These are phyloP conservation scores for Caulochytrium protostelioides DNA, from an alignment of 371 early-diverging fungal species.

Conservation along the genomic window DNA sequence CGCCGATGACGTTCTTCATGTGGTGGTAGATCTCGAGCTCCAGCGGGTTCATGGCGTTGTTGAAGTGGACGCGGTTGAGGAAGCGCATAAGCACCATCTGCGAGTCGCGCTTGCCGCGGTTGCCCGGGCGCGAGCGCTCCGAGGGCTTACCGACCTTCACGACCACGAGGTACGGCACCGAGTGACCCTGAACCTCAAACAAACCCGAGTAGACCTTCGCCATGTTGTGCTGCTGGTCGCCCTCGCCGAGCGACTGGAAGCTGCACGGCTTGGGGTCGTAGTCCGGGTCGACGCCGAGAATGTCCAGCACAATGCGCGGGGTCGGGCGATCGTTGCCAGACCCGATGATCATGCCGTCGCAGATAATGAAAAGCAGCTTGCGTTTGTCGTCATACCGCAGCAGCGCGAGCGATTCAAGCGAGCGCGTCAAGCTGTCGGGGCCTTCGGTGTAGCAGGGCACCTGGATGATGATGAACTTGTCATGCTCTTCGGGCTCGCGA, in stretches of 20 bases:
- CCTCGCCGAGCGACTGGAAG: slow-evolving; percentile 44
- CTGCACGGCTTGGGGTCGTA: slow-evolving; percentile 24
- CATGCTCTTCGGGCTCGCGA: slow-evolving; percentile 54
- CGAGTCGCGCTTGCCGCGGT: slow-evolving; percentile 77
- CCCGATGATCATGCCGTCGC: slow-evolving; percentile 35
- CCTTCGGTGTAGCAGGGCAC: slow-evolving; percentile 94
- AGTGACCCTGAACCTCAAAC: slow-evolving; percentile 60
- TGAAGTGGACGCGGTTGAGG: slow-evolving; percentile 90
- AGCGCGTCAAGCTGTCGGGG: slow-evolving; percentile 70
- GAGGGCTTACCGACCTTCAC: slow-evolving; percentile 55
- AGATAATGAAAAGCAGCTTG: slow-evolving; percentile 44
- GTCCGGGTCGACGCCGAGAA: slow-evolving; percentile 55
- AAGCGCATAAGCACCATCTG: slow-evolving; percentile 98
- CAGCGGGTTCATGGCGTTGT: slow-evolving; percentile 53
- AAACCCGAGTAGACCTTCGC: slow-evolving; percentile 82
- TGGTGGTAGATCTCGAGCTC: slow-evolving; percentile 79
- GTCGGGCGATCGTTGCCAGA: slow-evolving; percentile 75
- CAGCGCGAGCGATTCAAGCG: slow-evolving; percentile 84
- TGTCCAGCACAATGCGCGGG: slow-evolving; percentile 61
- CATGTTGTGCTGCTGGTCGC: slow-evolving; percentile 59
- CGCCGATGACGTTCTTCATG: slow-evolving; percentile 67
- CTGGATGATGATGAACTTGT: slow-evolving; percentile 75
- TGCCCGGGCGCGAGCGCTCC: slow-evolving; percentile 52
- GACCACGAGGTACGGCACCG: slow-evolving; percentile 60
- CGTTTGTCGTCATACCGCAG: slow-evolving; percentile 85